Evolutionary conservation across 768 basidiomycete genomes (phyloP).

Genomic region (Lactarius akahatsu): DNA sequence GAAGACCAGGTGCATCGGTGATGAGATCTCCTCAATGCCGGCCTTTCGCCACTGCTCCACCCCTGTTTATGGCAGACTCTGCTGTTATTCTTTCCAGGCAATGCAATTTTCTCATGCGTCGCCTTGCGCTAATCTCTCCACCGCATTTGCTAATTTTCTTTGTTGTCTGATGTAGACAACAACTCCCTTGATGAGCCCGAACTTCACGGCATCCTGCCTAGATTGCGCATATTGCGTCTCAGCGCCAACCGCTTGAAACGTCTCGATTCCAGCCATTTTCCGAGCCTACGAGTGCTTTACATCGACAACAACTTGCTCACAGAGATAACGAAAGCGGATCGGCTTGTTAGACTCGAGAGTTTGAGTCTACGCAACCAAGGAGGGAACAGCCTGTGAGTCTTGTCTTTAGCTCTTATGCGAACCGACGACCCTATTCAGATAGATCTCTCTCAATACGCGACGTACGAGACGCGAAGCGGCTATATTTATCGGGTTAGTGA

Average conservation of each 20-base stretch:
- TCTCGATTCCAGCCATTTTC: conserved; percentile 59
- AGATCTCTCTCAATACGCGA: conserved; percentile 54
- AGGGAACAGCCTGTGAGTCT: conserved; percentile 69
- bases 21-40: conserved; percentile 23
- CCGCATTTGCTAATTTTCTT: conserved; percentile 25
- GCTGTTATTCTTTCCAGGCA: conserved; percentile 12
- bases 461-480: conserved; percentile 86
- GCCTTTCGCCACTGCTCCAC: conserved; percentile 25
- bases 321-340: conserved; percentile 51
- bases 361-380: conserved; percentile 89
- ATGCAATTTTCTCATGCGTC: conserved; percentile 13
- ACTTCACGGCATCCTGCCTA: conserved; percentile 55
- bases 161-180: conserved; percentile 51
- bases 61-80: conserved; percentile 26
- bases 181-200: conserved; percentile 63
- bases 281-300: conserved; percentile 84
- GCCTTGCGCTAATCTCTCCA: conserved; percentile 9
- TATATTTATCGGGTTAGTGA: conserved; percentile 89
- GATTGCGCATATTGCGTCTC: conserved; percentile 78
- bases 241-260: conserved; percentile 75
- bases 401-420: conserved; percentile 31
- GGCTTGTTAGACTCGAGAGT: conserved; percentile 76
- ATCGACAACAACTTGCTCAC: conserved; percentile 79
- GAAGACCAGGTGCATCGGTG: conserved; percentile 16
- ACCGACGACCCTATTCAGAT: conserved; percentile 31